Conservation (phyloP, 169 alveolate species). For the Plasmodium malariae region DNA sequence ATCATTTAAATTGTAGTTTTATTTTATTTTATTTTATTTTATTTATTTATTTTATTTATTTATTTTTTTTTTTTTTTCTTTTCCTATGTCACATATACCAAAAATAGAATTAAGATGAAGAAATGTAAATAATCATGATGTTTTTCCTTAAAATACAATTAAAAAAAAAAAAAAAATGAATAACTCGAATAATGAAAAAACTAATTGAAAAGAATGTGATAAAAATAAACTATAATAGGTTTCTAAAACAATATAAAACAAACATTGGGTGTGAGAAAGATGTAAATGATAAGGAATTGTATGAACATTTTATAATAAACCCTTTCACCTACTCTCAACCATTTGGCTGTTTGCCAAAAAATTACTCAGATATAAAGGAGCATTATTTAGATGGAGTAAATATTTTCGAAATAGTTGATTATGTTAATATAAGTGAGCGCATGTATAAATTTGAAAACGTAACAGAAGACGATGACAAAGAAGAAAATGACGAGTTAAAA, state of each 20-base stretch:
- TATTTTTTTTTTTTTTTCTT: too few species aligned
- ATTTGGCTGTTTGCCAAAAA: conserved; percentile 60
- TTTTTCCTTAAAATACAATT: too few species aligned
- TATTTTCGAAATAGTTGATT: conserved; percentile 65
- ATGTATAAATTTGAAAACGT: conserved; percentile 27
- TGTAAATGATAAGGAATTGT: conserved; percentile 54
- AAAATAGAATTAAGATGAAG: too few species aligned
- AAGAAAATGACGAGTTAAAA: conserved; percentile 16
- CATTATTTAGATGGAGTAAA: conserved; percentile 56
- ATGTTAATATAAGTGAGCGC: conserved; percentile 74
- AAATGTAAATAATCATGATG: too few species aligned
- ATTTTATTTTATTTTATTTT: too few species aligned
- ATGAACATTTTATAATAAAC: conserved; percentile 68
- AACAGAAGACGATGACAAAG: conserved; percentile 28
- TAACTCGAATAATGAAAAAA: conserved; percentile 46
- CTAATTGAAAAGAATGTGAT: conserved; percentile 73
- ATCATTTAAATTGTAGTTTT: too few species aligned
- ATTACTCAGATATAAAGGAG: conserved; percentile 7
- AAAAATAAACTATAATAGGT: conserved; percentile 56
- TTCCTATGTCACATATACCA: too few species aligned
- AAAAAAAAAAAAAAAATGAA: conserved; percentile 43
- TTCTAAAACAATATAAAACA: conserved; percentile 62
- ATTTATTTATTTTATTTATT: too few species aligned
- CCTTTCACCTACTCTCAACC: conserved; percentile 61
- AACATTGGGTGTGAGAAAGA: conserved; percentile 15